These are phyloP conservation scores for Musa troglodytarum DNA, from an alignment of 176 grass and related monocot genomes.

Conservation along the genomic window DNA sequence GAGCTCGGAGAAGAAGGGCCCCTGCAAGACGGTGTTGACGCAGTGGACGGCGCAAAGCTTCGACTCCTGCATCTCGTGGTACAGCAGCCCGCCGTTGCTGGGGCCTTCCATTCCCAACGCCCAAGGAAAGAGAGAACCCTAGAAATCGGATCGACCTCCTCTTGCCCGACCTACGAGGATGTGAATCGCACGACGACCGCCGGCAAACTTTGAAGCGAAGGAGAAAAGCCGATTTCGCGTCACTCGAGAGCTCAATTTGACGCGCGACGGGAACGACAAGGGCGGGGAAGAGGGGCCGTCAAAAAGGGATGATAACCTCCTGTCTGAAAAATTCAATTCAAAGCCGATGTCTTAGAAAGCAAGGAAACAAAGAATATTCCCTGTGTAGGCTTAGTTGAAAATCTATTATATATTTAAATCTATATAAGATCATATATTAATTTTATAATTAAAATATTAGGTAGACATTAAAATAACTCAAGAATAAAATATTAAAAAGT, in stretches of 20 bases:
- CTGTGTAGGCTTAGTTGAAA: too few species aligned
- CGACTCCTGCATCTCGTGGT: slow-evolving; percentile 96
- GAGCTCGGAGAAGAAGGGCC: slow-evolving; percentile 98
- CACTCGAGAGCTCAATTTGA: neutral
- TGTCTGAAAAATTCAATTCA: too few species aligned
- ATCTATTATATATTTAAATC: too few species aligned
- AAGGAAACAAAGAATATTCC: too few species aligned
- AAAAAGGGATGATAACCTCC: too few species aligned
- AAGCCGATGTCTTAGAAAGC: too few species aligned
- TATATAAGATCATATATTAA: too few species aligned
- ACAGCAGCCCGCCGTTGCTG: slow-evolving; percentile 88
- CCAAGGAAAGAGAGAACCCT: neutral
- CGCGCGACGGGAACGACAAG: neutral
- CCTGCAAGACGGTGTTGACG: slow-evolving; percentile 91
- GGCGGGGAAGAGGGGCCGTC: neutral
- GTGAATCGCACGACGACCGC: neutral
- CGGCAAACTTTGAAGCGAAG: neutral
- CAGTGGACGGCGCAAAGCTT: slow-evolving; percentile 99
- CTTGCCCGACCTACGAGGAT: neutral
- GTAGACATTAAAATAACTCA: too few species aligned
- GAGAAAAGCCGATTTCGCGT: neutral
- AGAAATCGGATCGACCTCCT: neutral
- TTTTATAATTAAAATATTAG: too few species aligned
- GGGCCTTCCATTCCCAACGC: slow-evolving; percentile 32
- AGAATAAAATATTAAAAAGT: too few species aligned